Evolutionary conservation across 2,329 filamentous ascomycete species (phyloP).

Genomic region (Tolypocladium amazonense): DNA sequence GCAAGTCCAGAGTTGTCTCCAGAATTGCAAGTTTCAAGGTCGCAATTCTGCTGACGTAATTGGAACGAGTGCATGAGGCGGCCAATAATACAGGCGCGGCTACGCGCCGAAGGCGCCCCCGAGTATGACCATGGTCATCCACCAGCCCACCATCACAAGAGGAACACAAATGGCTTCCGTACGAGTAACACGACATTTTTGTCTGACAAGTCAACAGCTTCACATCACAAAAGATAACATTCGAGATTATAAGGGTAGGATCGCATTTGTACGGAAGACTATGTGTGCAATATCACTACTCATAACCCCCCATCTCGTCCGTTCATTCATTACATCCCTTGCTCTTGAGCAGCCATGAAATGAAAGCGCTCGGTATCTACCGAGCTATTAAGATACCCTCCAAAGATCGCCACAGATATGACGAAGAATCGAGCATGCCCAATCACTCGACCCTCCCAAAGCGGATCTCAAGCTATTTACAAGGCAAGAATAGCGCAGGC

Average conservation of each 20-base stretch:
- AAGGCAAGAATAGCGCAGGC: constrained; percentile 10
- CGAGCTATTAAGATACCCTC: not conserved
- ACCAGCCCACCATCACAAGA: not conserved
- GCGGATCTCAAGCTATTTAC: constrained; percentile 1
- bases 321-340: not conserved
- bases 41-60: not conserved
- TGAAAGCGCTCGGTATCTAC: not conserved
- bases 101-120: too few relatives aligned
- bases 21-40: not conserved
- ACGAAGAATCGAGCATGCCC: not conserved
- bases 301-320: not conserved
- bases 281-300: not conserved
- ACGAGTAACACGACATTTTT: too few relatives aligned
- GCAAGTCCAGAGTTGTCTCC: not conserved
- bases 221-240: too few relatives aligned
- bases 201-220: not conserved
- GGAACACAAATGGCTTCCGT: not conserved
- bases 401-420: not conserved
- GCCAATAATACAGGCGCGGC: too few relatives aligned
- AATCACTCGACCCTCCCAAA: too few relatives aligned
- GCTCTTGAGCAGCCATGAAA: not conserved
- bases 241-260: not conserved
- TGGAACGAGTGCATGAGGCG: too few relatives aligned
- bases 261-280: constrained; percentile 1
- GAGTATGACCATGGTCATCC: not conserved